phyloP scores from a whole-genome alignment of 2,329 filamentous ascomycete species.

The Epichloe festucae region DNA sequence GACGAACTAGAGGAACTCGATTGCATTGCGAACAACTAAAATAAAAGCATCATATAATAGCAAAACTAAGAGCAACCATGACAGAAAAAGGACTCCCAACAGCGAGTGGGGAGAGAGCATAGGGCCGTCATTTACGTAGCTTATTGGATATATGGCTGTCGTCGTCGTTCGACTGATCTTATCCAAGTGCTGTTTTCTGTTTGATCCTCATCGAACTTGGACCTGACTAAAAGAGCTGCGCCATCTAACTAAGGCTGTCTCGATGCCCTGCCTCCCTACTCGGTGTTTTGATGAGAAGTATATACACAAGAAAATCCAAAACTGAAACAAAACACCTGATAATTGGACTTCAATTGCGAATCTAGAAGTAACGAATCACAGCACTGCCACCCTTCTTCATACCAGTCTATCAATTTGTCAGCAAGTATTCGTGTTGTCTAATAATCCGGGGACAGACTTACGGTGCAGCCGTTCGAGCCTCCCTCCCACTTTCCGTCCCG shows the following conservation, averaged over 20 bases:
- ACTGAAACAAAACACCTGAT: neutral
- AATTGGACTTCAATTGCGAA: neutral
- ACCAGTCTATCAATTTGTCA: conserved; percentile 23
- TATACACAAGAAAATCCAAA: conserved; percentile 24
- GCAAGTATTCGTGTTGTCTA: neutral
- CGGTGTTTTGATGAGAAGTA: conserved; percentile 14
- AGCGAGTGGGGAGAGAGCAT: neutral
- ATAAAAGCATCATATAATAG: conserved; percentile 3
- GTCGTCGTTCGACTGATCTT: neutral
- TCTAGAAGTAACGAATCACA: conserved; percentile 31
- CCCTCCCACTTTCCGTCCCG: conserved; percentile 48
- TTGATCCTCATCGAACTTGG: neutral
- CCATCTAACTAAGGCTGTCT: neutral
- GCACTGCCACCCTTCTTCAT: conserved; percentile 28
- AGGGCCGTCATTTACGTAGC: neutral
- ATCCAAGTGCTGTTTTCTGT: neutral
- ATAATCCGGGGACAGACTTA: conserved; percentile 36
- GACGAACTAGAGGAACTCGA: neutral
- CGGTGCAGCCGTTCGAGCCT: conserved; percentile 58
- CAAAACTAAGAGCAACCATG: neutral
- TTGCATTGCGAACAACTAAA: conserved; percentile 3
- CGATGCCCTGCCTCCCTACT: neutral
- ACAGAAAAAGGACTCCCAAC: neutral
- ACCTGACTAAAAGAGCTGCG: neutral
- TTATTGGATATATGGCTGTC: neutral